Conservation (phyloP, 2,329 filamentous ascomycete species). For the Hymenoscyphus occultus region DNA sequence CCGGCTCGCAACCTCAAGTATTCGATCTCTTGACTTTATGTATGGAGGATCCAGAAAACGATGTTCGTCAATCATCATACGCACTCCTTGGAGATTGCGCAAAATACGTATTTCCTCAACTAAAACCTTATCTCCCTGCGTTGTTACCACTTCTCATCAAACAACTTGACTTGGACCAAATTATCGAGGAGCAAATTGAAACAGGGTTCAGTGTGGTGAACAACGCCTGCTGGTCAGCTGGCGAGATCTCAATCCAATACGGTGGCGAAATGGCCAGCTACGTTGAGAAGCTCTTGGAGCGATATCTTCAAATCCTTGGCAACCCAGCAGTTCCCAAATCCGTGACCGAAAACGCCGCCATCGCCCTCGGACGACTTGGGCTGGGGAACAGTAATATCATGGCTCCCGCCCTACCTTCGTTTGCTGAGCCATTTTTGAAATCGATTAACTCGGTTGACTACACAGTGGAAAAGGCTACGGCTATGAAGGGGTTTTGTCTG, state of each 20-base stretch:
- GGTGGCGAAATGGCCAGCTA: conserved; percentile 73
- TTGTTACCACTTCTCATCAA: conserved; percentile 80
- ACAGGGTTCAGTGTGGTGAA: conserved; percentile 90
- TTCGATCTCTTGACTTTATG: conserved; percentile 89
- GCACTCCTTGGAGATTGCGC: conserved; percentile 92
- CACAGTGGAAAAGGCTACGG: conserved; percentile 91
- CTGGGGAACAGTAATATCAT: conserved; percentile 73
- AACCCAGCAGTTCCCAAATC: conserved; percentile 83
- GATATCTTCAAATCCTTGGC: conserved; percentile 77
- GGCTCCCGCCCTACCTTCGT: conserved; percentile 73
- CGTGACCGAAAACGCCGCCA: conserved; percentile 89
- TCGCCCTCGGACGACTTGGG: conserved; percentile 84
- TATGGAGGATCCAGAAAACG: conserved; percentile 86
- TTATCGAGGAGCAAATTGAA: conserved; percentile 77
- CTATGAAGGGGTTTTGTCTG: conserved; percentile 85
- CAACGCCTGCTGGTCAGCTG: conserved; percentile 96
- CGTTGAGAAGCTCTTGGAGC: conserved; percentile 71
- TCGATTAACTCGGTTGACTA: conserved; percentile 82
- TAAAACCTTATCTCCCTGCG: conserved; percentile 69
- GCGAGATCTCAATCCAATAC: conserved; percentile 84
- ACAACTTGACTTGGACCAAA: conserved; percentile 78
- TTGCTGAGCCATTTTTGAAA: conserved; percentile 77
- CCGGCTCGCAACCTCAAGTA: conserved; percentile 73
- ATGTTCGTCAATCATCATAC: conserved; percentile 94
- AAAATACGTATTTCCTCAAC: conserved; percentile 81